Evolutionary conservation across 257 asterid genomes (phyloP), one percentile per base, ranked within the genome.

Genomic region (Paulownia fortunei): DNA sequence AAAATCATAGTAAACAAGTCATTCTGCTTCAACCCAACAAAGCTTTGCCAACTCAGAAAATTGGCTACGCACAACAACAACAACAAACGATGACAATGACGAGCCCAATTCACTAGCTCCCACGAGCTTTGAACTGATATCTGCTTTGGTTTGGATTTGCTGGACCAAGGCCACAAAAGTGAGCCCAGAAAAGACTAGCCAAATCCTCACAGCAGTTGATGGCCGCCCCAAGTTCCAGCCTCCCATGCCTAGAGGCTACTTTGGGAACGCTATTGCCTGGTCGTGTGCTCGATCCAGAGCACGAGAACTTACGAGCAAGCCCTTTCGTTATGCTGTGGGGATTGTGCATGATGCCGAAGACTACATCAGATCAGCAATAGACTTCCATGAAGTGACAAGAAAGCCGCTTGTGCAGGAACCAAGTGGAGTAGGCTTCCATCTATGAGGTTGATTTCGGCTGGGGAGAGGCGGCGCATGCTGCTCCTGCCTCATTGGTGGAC

Each of bases 371-470:
- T n/a, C n/a, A n/a, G n/a, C n/a, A n/a, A n/a, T n/a, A n/a, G n/a
- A n/a, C n/a, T n/a, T n/a, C 13, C 73, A 44, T 13, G 73, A 68
- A 68, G 16, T 44, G 58, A 44, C 59, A 27, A 46, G 73, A 44
- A 68, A 26, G 42, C 73, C 59, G 26, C 41, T 68, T 6, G 24
- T 16, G 59, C 19, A 10, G 59, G 73, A 23, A 44, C 73, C 42
- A 68, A 68, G 73, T 68, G 59, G 73, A n/a, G n/a, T n/a, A 44
- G 73, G 73, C 73, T 44, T 44, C 59, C 73, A 6, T 46, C 32
- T 68, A 68, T 16, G 73, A 68, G 6, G 4, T 21, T 46, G 73
- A 68, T 46, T 68, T 68, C 26, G 73, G 73, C 19, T 46, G 58
- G 73, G 73, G 72, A 42, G 1, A 1, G 5, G 41, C 73, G 16